Evolutionary conservation across 2,329 filamentous ascomycete species (phyloP).

Genomic region (Cercospora janseana): DNA sequence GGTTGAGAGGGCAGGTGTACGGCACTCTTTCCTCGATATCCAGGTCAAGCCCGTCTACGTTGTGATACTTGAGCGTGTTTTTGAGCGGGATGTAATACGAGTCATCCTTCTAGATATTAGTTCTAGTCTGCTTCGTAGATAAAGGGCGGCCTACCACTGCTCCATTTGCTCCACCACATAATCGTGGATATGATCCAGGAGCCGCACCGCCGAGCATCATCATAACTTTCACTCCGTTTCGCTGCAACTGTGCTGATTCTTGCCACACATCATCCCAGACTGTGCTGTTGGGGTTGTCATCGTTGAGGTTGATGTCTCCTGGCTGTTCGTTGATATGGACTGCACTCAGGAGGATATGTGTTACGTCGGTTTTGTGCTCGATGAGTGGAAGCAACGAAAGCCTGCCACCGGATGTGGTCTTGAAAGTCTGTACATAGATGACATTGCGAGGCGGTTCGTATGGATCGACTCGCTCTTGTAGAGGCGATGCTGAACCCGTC

Average conservation of each 20-base stretch:
- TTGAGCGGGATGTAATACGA: constrained; percentile 32
- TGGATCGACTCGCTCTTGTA: constrained; percentile 20
- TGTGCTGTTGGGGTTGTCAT: constrained; percentile 28
- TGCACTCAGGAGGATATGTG: constrained; percentile 33
- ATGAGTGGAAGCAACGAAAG: constrained; percentile 32
- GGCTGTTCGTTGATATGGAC: constrained; percentile 33
- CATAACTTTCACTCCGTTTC: constrained; percentile 33
- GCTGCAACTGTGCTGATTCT: constrained; percentile 31
- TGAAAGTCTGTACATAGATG: constrained; percentile 34
- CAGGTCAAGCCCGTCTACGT: constrained; percentile 34
- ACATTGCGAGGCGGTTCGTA: constrained; percentile 24
- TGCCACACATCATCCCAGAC: constrained; percentile 29
- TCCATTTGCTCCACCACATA: constrained; percentile 28
- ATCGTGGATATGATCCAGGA: constrained; percentile 29
- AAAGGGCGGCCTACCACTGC: constrained; percentile 15
- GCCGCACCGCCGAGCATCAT: constrained; percentile 38
- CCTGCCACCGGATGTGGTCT: constrained; percentile 24
- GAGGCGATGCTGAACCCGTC: constrained; percentile 11
- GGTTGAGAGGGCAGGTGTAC: constrained; percentile 28
- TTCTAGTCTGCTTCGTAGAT: background rate
- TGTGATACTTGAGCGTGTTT: constrained; percentile 29
- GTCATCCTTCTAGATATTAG: constrained; percentile 23
- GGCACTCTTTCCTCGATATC: constrained; percentile 35
- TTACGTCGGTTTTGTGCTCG: constrained; percentile 30
- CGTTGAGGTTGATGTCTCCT: constrained; percentile 33